phyloP scores from a whole-genome alignment of 495 filamentous ascomycete species.

The Apiosordaria backusii region DNA sequence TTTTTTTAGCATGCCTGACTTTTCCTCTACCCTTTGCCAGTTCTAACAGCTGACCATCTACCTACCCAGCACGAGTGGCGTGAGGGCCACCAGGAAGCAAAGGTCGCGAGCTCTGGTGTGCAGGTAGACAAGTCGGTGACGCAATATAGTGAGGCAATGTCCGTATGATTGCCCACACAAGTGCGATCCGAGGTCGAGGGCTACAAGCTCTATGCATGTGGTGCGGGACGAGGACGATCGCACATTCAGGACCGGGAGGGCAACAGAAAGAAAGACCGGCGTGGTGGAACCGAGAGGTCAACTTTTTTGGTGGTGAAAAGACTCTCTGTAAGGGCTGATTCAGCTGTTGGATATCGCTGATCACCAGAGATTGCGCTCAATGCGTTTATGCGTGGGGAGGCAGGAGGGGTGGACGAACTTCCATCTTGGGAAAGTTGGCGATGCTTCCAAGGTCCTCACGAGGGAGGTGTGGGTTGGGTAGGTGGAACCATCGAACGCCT shows the following conservation, averaged over 20 bases:
- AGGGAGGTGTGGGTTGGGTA: neutral
- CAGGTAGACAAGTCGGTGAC: constrained; percentile 5
- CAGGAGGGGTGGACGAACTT: neutral
- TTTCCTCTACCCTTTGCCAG: too few relatives aligned
- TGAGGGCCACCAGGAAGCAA: neutral
- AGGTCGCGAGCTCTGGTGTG: neutral
- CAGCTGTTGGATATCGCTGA: constrained; percentile 22
- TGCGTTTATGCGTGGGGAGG: constrained; percentile 33
- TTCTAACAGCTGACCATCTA: neutral
- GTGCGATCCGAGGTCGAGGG: constrained; percentile 6
- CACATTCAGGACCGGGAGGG: constrained; percentile 22
- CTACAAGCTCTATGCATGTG: neutral
- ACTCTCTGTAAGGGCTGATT: constrained; percentile 26
- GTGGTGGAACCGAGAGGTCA: neutral
- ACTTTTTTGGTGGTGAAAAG: neutral
- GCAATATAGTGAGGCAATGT: neutral
- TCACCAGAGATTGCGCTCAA: constrained; percentile 32
- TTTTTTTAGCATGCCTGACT: too few relatives aligned
- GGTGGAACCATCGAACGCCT: neutral
- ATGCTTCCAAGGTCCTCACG: neutral
- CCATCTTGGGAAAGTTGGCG: neutral
- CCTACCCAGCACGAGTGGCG: neutral
- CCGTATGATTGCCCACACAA: neutral
- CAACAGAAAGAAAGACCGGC: neutral
- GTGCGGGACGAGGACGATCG: constrained; percentile 26